Evolutionary conservation across 371 early-diverging fungal genomes (phyloP).

Genomic region (Rhizopus sp.): DNA sequence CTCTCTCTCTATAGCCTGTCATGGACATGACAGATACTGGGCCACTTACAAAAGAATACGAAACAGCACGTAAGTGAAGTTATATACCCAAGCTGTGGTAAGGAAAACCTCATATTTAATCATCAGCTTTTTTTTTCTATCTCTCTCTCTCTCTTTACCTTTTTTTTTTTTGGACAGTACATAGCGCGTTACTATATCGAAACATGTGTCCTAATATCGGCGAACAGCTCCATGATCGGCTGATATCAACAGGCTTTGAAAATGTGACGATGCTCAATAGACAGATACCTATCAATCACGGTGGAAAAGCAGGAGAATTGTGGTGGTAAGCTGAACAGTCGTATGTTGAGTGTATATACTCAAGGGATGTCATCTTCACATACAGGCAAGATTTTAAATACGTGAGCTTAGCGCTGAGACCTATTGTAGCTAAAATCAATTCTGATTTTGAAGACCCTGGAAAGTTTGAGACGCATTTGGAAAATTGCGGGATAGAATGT

Average conservation of each 20-base stretch:
- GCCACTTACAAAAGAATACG: constrained; percentile 5
- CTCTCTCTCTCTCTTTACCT: neutral
- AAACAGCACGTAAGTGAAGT: constrained; percentile 5
- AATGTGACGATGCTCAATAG: constrained; percentile 1
- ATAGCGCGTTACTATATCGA: constrained; percentile 5
- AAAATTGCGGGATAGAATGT: constrained; percentile 12
- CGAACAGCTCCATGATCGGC: constrained; percentile 13
- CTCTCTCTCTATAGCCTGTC: constrained; percentile 7
- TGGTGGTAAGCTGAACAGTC: constrained; percentile 24
- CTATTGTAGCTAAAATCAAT: constrained; percentile 13
- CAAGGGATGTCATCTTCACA: neutral
- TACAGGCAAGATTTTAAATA: constrained; percentile 31
- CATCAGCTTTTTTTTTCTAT: too few relatives aligned
- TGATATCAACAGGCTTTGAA: constrained; percentile 15
- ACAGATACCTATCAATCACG: constrained; percentile 25
- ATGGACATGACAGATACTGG: constrained; percentile 7
- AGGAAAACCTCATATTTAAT: too few relatives aligned
- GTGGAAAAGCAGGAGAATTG: constrained; percentile 21
- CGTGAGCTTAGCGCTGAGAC: constrained; percentile 18
- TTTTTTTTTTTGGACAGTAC: constrained; percentile 2
- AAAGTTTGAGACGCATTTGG: constrained; percentile 6
- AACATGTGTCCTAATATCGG: constrained; percentile 5
- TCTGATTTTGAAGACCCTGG: constrained; percentile 16
- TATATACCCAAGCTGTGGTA: neutral
- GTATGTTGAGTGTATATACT: constrained; percentile 3